Evolutionary conservation across 306 rosid genomes (phyloP), one percentile per base, ranked within the genome.

Genomic region (Pachyrhizus erosus): DNA sequence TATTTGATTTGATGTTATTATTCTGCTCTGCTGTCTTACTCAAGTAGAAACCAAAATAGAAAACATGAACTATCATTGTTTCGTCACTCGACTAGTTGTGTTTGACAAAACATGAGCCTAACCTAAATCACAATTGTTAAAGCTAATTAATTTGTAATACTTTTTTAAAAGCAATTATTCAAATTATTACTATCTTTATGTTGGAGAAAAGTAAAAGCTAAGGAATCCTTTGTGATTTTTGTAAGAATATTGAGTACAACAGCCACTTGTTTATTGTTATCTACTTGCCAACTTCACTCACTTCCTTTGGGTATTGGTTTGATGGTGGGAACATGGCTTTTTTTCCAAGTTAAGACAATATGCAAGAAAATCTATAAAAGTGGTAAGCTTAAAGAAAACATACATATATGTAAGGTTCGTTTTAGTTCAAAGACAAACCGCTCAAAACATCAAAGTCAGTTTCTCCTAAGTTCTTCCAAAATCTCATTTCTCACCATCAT

Each of bases 121-220:
- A 78, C 83, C 52, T 24, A 75, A 81, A 49, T 76, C 37, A 64
- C 40, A 78, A 73, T 87, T 69, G 83, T 88, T 26, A 80, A 84
- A 85, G 62, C 74, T 64, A 27, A 52, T 83, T 83, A 80, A 76
- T 86, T 54, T 39, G 34, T 75, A 48, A 65, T 76, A 54, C 73
- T 80, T 31, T 67, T 80, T 73, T 8, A 45, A 24, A 45, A 73
- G 48, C 61, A 81, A 79, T 33, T 64, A 21, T 80, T 67, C 70
- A 67, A 75, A 78, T 89, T 45, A 86, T 80, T 72, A 80, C 65
- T 72, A 70, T 42, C 94, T 92, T 89, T 89, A 77, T 73, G 85
- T 62, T 76, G 84, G 86, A 92, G 90, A 84, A 82, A 92, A 92
- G 94, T 94, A 87, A 83, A 87, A 86, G 75, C 90, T 64, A 91